Percentiles rank a stretch among this genome's conserved stretches.
Conservation (phyloP, 768 basidiomycete genomes). For the Lyophyllum atratum region DNA sequence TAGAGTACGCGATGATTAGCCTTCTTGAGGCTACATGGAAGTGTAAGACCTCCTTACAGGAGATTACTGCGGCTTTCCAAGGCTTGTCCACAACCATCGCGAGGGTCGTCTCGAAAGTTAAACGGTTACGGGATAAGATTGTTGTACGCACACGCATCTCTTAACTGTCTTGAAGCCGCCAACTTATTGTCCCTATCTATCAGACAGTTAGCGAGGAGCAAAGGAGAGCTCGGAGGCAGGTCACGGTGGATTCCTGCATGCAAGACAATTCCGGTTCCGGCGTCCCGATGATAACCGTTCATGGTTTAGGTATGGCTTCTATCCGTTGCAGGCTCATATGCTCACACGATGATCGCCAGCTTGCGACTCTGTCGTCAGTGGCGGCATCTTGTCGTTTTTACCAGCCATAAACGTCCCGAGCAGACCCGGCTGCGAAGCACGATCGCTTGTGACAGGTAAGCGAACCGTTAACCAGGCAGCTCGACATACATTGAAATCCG, state of each 20-base stretch:
- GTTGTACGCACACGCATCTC: background rate
- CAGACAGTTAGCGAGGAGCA: background rate
- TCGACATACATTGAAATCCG: too few relatives aligned
- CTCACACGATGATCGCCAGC: too few relatives aligned
- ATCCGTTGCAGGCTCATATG: too few relatives aligned
- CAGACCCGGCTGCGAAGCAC: too few relatives aligned
- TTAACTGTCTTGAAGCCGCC: background rate
- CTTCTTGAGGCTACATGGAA: background rate
- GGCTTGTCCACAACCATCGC: background rate
- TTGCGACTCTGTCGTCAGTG: too few relatives aligned
- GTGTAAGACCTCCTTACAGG: background rate
- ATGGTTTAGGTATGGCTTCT: too few relatives aligned
- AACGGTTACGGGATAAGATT: background rate
- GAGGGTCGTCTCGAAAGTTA: background rate
- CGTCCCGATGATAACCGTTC: too few relatives aligned
- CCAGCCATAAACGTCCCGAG: too few relatives aligned
- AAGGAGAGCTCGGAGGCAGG: background rate
- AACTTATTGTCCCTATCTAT: background rate
- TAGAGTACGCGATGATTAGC: background rate
- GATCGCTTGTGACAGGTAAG: too few relatives aligned
- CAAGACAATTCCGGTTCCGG: too few relatives aligned
- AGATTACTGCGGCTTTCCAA: background rate
- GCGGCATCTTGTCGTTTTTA: too few relatives aligned
- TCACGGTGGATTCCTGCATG: background rate
- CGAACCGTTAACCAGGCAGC: too few relatives aligned